Conservation (phyloP, 108 stramenopile genomes). For the Discostella pseudostelligera region DNA sequence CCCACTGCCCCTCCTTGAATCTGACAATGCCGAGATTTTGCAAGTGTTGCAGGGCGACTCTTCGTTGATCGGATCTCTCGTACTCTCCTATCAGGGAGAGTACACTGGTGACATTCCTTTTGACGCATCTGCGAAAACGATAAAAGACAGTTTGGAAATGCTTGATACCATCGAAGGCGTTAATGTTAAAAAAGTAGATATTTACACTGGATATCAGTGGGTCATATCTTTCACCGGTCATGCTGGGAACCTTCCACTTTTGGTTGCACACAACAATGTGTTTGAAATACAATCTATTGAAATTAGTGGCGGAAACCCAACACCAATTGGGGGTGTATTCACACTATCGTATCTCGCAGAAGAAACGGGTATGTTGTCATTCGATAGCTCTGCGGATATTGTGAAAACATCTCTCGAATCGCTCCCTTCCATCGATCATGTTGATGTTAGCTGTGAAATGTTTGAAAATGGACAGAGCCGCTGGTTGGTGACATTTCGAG, state of each 20-base stretch:
- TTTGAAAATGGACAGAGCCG: slow-evolving; percentile 45
- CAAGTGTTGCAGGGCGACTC: slow-evolving; percentile 54
- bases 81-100: slow-evolving; percentile 60
- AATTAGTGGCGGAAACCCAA: slow-evolving; percentile 71
- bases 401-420: slow-evolving; percentile 66
- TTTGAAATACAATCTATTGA: slow-evolving; percentile 62
- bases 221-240: slow-evolving; percentile 72
- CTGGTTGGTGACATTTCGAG: slow-evolving; percentile 78
- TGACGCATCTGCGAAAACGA: slow-evolving; percentile 59
- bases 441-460: slow-evolving; percentile 52
- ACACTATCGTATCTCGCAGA: slow-evolving; percentile 52
- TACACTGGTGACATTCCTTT: slow-evolving; percentile 61
- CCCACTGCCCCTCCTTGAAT: slow-evolving; percentile 49
- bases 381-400: slow-evolving; percentile 61
- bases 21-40: slow-evolving; percentile 28
- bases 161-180: slow-evolving; percentile 53
- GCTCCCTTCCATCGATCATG: slow-evolving; percentile 50
- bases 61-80: slow-evolving; percentile 65
- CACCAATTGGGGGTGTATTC: slow-evolving; percentile 75
- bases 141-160: slow-evolving; percentile 59
- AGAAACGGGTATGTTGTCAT: slow-evolving; percentile 47
- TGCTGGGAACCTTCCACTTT: slow-evolving; percentile 65
- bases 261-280: slow-evolving; percentile 48
- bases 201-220: slow-evolving; percentile 66
- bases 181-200: slow-evolving; percentile 44